Conservation (phyloP, 2,329 filamentous ascomycete genomes). For the Periconia macrospinosa region DNA sequence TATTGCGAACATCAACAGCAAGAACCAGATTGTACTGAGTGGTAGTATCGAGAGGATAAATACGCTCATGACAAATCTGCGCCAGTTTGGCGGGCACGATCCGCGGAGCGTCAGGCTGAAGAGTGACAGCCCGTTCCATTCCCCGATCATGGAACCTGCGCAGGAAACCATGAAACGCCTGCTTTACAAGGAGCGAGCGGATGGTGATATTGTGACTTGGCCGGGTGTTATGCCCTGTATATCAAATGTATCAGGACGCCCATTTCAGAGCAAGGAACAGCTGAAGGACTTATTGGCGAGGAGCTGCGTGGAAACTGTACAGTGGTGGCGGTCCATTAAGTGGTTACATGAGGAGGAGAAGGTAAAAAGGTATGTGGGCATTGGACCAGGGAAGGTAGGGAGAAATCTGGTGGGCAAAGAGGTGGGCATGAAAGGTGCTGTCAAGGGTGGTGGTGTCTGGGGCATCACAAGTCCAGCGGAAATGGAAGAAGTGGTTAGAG, state of each 20-base stretch:
- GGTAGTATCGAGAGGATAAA: slow-evolving; percentile 83
- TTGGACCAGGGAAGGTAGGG: slow-evolving; percentile 92
- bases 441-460: slow-evolving; percentile 92
- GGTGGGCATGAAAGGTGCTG: slow-evolving; percentile 80
- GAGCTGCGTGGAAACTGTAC: slow-evolving; percentile 87
- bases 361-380: slow-evolving; percentile 84
- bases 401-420: slow-evolving; percentile 93
- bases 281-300: slow-evolving; percentile 78
- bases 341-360: slow-evolving; percentile 84
- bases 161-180: slow-evolving; percentile 71
- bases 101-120: slow-evolving; percentile 84
- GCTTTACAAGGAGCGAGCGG: slow-evolving; percentile 60
- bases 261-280: slow-evolving; percentile 72
- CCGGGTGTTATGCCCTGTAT: slow-evolving; percentile 76
- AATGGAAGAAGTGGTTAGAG: slow-evolving; percentile 50
- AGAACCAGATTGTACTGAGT: slow-evolving; percentile 93
- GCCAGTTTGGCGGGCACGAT: slow-evolving; percentile 89
- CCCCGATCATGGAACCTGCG: slow-evolving; percentile 86
- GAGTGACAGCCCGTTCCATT: slow-evolving; percentile 88
- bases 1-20: slow-evolving; percentile 93
- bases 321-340: slow-evolving; percentile 91
- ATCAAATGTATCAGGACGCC: slow-evolving; percentile 81
- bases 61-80: slow-evolving; percentile 77
- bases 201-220: slow-evolving; percentile 71
- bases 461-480: slow-evolving; percentile 77